Evolutionary conservation across 805 yeast genomes (phyloP).

Genomic region (Pichia eremophila): DNA sequence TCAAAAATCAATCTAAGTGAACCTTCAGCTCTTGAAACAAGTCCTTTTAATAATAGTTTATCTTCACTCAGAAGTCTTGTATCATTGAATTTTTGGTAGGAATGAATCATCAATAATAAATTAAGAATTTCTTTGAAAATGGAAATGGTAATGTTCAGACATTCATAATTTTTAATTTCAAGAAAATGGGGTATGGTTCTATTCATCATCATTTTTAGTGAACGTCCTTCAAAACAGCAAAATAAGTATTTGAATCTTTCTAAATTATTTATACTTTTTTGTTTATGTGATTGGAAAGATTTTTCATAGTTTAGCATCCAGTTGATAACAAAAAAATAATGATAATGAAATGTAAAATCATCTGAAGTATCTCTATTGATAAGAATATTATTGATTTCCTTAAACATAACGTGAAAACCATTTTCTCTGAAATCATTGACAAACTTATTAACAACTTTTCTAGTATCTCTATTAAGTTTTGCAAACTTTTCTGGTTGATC

Average conservation of each 20-base stretch:
- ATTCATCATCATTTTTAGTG: slow-evolving; percentile 1
- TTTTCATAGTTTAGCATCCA: slow-evolving; percentile 75
- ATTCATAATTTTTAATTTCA: slow-evolving; percentile 36
- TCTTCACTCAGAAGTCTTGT: slow-evolving; percentile 33
- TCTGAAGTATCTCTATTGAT: neutral
- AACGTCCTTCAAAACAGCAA: slow-evolving; percentile 4
- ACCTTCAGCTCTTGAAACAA: slow-evolving; percentile 27
- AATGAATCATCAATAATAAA: slow-evolving; percentile 29
- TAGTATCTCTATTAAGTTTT: slow-evolving; percentile 9
- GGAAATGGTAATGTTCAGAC: neutral
- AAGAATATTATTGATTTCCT: slow-evolving; percentile 33
- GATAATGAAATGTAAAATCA: slow-evolving; percentile 25
- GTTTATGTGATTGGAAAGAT: slow-evolving; percentile 19
- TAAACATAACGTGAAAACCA: slow-evolving; percentile 59
- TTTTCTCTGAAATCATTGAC: slow-evolving; percentile 58
- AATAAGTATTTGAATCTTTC: slow-evolving; percentile 13
- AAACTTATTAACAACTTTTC: slow-evolving; percentile 32
- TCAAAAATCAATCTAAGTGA: slow-evolving; percentile 54
- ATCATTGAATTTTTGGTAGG: slow-evolving; percentile 30
- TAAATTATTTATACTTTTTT: slow-evolving; percentile 19
- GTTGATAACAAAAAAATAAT: slow-evolving; percentile 50
- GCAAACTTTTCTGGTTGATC: neutral
- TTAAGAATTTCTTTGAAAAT: slow-evolving; percentile 39
- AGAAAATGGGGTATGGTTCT: neutral
- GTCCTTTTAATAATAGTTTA: slow-evolving; percentile 31